Base-by-base conservation (phyloP, 78 protist genomes). In the Acrasis kona region DNA sequence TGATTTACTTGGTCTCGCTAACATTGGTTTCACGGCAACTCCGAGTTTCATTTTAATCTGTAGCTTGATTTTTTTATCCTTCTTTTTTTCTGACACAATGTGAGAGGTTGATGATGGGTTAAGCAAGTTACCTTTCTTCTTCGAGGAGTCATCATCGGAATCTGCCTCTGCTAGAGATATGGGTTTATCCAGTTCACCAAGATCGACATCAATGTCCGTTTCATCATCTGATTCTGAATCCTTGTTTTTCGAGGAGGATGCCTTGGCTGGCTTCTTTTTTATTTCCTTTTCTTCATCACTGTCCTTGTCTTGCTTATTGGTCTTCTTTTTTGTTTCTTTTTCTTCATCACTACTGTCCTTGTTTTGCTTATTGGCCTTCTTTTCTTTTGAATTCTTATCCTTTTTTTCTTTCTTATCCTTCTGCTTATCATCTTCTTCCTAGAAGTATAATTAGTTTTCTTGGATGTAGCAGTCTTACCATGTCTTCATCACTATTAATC, bases 11-110 rank as follows among this genome's bases (percentile, higher is more conserved):
- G 91, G 83, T 27, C 84, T 65, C 9, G 94, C 89, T 31, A 92
- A 72, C 93, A 87, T 88, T 32, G 96, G 96, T 50, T 82, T 71
- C 32, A 92, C 61, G 10, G 96, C 91, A 57, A 78, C 64, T 78
- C 72, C 78, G 35, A 92, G 67, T 50, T 64, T 19, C 19, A 88
- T n/a, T 5, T 41, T 30, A 7, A 66, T 42, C 36, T 40, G 4
- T 3, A 1, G 29, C 6, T 10, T 58, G 8, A 58, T 8, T 10
- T 29, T 67, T 41, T 40, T n/a, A 2, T 19, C 36, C 5, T 42
- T 67, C 31, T 19, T n/a, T 19, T 42, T 3, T 58, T 27, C 19
- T 19, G 65, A 28, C 61, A 27, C 27, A 7, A 19, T n/a, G 27
- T n/a, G n/a, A n/a, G n/a, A 19, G 27, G 61, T 65, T 5, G 50